phyloP scores from a whole-genome alignment of 129 eudicot genomes.

The Pulicaria dysenterica region DNA sequence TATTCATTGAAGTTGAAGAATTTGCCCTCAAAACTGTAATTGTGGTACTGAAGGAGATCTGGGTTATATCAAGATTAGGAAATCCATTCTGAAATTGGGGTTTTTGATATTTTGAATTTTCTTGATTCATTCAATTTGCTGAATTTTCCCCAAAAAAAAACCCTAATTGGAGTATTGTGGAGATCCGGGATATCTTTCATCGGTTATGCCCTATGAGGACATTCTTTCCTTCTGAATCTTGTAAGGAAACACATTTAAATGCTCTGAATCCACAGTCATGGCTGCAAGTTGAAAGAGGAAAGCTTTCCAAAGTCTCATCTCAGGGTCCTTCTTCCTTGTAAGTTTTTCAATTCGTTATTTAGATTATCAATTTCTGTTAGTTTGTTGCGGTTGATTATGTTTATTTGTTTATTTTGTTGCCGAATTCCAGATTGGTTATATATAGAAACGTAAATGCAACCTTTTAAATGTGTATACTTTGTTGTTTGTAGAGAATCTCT shows the following conservation, averaged over 20 bases:
- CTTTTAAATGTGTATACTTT: slow-evolving; percentile 16
- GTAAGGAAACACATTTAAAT: slow-evolving; percentile 79
- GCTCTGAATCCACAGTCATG: slow-evolving; percentile 93
- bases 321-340: slow-evolving; percentile 84
- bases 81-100: slow-evolving; percentile 21
- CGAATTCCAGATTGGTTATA: background rate
- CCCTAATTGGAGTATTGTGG: slow-evolving; percentile 62
- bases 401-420: too few relatives aligned
- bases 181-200: slow-evolving; percentile 79
- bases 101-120: slow-evolving; percentile 33
- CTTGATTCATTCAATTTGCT: slow-evolving; percentile 2
- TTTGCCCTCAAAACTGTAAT: slow-evolving; percentile 24
- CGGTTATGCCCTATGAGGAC: slow-evolving; percentile 89
- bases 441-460: background rate
- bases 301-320: slow-evolving; percentile 69
- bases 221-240: slow-evolving; percentile 80
- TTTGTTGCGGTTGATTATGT: background rate
- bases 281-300: slow-evolving; percentile 99
- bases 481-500: slow-evolving; percentile 82
- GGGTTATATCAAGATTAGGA: slow-evolving; percentile 18
- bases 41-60: slow-evolving; percentile 74
- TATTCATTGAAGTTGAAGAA: slow-evolving; percentile 21
- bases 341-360: slow-evolving; percentile 22
- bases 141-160: slow-evolving; percentile 29
- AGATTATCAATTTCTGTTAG: background rate